Evolutionary conservation across 495 filamentous ascomycete genomes (phyloP).

Genomic region (Penicillium lagena): DNA sequence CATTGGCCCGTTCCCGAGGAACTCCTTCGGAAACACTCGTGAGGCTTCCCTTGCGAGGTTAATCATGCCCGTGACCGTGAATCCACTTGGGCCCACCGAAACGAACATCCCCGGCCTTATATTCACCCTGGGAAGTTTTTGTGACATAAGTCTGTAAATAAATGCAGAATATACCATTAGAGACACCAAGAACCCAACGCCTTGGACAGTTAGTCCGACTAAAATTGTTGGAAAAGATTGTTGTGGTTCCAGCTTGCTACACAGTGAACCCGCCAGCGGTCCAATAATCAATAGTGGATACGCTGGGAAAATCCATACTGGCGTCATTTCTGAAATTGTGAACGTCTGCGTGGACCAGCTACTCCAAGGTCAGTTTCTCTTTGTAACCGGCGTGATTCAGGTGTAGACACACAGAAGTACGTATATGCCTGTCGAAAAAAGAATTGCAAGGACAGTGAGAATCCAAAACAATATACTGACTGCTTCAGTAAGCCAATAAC

Average conservation of each 20-base stretch:
- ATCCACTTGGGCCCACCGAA: constrained; percentile 70
- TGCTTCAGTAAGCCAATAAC: constrained; percentile 58
- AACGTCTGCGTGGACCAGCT: constrained; percentile 70
- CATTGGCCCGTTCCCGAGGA: constrained; percentile 53
- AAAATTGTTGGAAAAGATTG: constrained; percentile 58
- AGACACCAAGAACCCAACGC: constrained; percentile 77
- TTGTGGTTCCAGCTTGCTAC: constrained; percentile 38
- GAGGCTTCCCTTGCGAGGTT: constrained; percentile 45
- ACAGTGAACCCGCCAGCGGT: constrained; percentile 64
- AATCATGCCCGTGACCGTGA: constrained; percentile 67
- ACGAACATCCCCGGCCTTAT: constrained; percentile 82
- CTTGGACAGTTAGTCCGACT: constrained; percentile 67
- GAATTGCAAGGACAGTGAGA: constrained; percentile 56
- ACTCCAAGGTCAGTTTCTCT: constrained; percentile 1
- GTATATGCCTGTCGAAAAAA: constrained; percentile 64
- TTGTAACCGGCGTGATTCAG: neutral
- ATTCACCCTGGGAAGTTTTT: constrained; percentile 73
- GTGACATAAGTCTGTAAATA: constrained; percentile 85
- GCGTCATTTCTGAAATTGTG: constrained; percentile 82
- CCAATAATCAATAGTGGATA: constrained; percentile 79
- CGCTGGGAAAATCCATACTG: constrained; percentile 86
- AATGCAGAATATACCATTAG: constrained; percentile 84
- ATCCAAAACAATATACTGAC: constrained; percentile 70
- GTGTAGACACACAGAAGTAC: constrained; percentile 49
- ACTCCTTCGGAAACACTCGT: constrained; percentile 42